These are phyloP conservation scores for Lactarius hatsudake DNA, from an alignment of 768 basidiomycete genomes.

Conservation along the genomic window DNA sequence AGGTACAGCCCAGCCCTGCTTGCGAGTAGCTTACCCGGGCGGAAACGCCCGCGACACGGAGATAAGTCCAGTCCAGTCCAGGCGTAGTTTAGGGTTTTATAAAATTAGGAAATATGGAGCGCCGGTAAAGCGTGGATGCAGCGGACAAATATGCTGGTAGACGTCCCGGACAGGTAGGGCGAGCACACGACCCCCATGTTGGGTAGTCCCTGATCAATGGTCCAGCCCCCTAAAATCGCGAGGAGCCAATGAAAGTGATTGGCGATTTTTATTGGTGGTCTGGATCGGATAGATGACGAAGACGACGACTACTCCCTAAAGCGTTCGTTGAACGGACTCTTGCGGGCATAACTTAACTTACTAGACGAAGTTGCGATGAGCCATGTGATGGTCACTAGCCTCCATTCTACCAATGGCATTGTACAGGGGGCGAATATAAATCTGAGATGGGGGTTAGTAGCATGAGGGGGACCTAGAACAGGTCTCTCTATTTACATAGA, in stretches of 20 bases:
- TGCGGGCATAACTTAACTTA: too few relatives aligned
- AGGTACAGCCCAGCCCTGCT: conserved; percentile 20
- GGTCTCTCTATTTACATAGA: not conserved
- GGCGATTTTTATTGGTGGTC: conserved; percentile 1
- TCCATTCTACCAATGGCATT: conserved; percentile 5
- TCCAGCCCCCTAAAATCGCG: conserved; percentile 10
- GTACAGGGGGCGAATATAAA: not conserved
- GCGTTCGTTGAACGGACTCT: not conserved
- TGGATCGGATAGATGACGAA: conserved; percentile 19
- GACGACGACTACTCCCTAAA: not conserved
- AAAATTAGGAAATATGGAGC: conserved; percentile 17
- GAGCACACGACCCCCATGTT: not conserved
- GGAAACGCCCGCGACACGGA: conserved; percentile 21
- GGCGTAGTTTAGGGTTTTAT: conserved; percentile 22
- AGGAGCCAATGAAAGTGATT: not conserved
- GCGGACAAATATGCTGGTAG: not conserved
- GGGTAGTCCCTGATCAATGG: conserved; percentile 1
- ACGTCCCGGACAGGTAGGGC: conserved; percentile 3
- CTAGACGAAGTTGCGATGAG: not conserved
- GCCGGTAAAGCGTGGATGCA: conserved; percentile 14
- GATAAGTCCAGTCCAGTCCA: conserved; percentile 23
- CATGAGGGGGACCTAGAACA: conserved; percentile 16
- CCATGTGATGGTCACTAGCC: conserved; percentile 8
- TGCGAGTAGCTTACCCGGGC: not conserved
- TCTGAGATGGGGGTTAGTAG: conserved; percentile 11